phyloP scores from a whole-genome alignment of 2,329 filamentous ascomycete genomes.

The Pyricularia sp. region DNA sequence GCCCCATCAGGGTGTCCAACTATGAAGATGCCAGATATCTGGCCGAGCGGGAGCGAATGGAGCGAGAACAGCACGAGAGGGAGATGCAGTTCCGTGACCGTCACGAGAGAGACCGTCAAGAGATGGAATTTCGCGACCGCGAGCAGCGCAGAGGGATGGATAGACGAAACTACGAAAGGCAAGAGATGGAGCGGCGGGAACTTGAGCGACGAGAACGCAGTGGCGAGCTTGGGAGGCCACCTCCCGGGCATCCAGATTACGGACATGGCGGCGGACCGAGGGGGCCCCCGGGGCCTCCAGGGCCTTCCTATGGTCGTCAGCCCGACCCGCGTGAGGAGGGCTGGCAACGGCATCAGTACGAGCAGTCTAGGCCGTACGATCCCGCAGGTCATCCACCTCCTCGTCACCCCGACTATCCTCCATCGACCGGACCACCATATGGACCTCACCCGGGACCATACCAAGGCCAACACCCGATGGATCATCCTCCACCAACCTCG shows the following conservation, averaged over 20 bases:
- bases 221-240: conserved; percentile 24
- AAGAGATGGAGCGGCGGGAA: conserved; percentile 20
- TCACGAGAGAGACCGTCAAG: conserved; percentile 14
- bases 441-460: conserved; percentile 21
- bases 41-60: conserved; percentile 32
- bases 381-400: conserved; percentile 25
- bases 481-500: conserved; percentile 23
- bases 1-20: conserved; percentile 27
- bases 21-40: conserved; percentile 43
- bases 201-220: conserved; percentile 26
- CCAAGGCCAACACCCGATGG: conserved; percentile 16
- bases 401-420: conserved; percentile 36
- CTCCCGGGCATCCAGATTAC: conserved; percentile 31
- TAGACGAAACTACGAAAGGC: conserved; percentile 13
- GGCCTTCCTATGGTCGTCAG: conserved; percentile 28
- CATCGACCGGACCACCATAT: conserved; percentile 26
- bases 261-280: conserved; percentile 12
- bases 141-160: conserved; percentile 24
- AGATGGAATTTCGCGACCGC: conserved; percentile 20
- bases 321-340: conserved; percentile 26
- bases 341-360: conserved; percentile 18
- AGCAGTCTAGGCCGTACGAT: conserved; percentile 29
- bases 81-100: conserved; percentile 27
- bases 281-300: conserved; percentile 19
- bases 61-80: conserved; percentile 19